Evolutionary conservation across 768 basidiomycete genomes (phyloP), one percentile per base, ranked within the genome.

Genomic region (Mycena amicta): DNA sequence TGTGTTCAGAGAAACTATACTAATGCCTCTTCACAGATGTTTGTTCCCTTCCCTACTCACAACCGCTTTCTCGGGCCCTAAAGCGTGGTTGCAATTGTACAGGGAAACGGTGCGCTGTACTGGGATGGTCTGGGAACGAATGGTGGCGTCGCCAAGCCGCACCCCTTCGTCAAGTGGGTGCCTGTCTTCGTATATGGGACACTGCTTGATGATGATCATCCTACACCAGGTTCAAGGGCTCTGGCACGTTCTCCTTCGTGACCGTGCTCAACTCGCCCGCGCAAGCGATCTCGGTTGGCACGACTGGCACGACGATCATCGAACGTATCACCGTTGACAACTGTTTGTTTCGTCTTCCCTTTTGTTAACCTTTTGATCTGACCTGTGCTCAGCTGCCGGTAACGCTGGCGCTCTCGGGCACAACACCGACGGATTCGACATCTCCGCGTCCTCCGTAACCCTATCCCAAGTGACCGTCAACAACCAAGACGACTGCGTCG

Each of bases 341-440:
- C 47, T 57, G 62, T 60, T 28, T 16, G 59, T 45, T 13, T 16
- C 2, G 25, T 15, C 4, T 25, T 16, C 30, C 18, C 12, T 43
- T 8, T 46, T 51, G 26, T n/a, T 55, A 5, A 18, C 25, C 47
- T 27, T 50, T 20, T 13, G 11, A 8, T 37, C 33, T 37, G 33
- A 37, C 33, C 22, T 37, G 2, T 2, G 5, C 20, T 13, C 47
- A 60, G 62, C 62, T 22, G 62, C 62, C 2, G 61, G 62, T 2
- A 51, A 66, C 47, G 51, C 59, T 5, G 50, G 46, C 5, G 29
- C 43, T 28, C 65, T 66, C 15, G 66, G 66, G 23, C 52, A 53
- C 46, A 66, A 66, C 50, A 66, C 66, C 3, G 66, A 66, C 28
- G 63, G 66, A 2, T 66, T 66, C 49, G 66, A 66, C 28, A 53